Evolutionary conservation across 306 rosid species (phyloP), one percentile per base, ranked within the genome.

Genomic region (Ammopiptanthus mongolicus): DNA sequence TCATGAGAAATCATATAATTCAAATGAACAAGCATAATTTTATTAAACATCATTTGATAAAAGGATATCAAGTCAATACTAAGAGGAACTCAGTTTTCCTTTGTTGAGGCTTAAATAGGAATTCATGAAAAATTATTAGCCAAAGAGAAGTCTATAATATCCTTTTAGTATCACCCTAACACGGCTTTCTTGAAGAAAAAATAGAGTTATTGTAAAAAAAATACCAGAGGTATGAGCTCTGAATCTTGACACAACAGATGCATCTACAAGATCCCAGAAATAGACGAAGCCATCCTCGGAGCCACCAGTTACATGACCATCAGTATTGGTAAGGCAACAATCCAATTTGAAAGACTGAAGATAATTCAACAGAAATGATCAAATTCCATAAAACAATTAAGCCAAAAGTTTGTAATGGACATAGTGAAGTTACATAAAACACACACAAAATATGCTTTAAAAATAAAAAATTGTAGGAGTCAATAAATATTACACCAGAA

Each of bases 181-280:
- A 65, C 44, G 25, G 21, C 18, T 78, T 70, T 41, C 73, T 50
- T 74, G 6, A 8, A 74, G 22, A 78, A 74, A 0, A 62, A 51
- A 28, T 52, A 65, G 0, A 36, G 25, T 3, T 3, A 37, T 60
- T n/a, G n/a, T n/a, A n/a, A 69, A 65, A 44, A 53, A 25, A 31
- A 78, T 95, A 95, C 97, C 90, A 90, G 97, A 89, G 8, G 86
- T 69, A 78, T 95, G 99, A 29, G 97, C 97, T 70, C 84, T 90
- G 84, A 92, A 88, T 19, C 83, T 87, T 69, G 96, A 87, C 17
- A 85, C 97, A 42, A 91, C 88, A 34, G 91, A 86, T 56, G 92
- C 97, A 74, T 95, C 99, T 18, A 95, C 97, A 69, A 95, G 87
- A 85, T 92, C 97, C 97, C 97, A 95, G 78, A 91, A 90, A 83